Evolutionary conservation across 1,284 basidiomycete genomes (phyloP).

Genomic region (Phlebopus sp.): DNA sequence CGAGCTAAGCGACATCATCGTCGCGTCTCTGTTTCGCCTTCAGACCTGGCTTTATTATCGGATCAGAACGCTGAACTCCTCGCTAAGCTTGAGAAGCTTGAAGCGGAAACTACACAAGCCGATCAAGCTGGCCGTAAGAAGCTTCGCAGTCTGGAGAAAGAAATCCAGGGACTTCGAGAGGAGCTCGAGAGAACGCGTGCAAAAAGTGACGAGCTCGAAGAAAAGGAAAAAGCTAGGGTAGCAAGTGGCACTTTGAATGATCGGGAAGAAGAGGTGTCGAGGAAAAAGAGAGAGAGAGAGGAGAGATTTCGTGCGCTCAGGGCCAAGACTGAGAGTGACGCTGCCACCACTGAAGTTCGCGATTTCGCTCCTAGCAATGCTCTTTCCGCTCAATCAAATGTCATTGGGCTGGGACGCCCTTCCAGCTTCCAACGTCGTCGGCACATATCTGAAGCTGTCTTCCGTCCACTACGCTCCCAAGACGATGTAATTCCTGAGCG

Average conservation of each 20-base stretch:
- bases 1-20: constrained; percentile 40
- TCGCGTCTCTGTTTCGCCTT: constrained; percentile 61
- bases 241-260: constrained; percentile 38
- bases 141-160: constrained; percentile 71
- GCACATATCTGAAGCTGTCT: constrained; percentile 28
- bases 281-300: constrained; percentile 55
- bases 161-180: constrained; percentile 64
- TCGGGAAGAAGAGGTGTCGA: constrained; percentile 45
- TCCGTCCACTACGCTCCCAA: constrained; percentile 6
- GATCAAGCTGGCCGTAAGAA: constrained; percentile 68
- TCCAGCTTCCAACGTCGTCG: constrained; percentile 25
- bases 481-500: constrained; percentile 15
- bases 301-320: constrained; percentile 47
- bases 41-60: constrained; percentile 67
- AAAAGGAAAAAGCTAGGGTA: constrained; percentile 54
- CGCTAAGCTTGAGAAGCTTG: constrained; percentile 68
- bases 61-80: constrained; percentile 82
- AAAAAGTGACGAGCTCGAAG: constrained; percentile 66
- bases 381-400: constrained; percentile 31
- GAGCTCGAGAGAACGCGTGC: constrained; percentile 73
- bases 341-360: constrained; percentile 34
- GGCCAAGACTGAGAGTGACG: constrained; percentile 35
- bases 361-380: constrained; percentile 67
- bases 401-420: constrained; percentile 2
- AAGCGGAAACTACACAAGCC: constrained; percentile 62